A percentile compares a stretch with the other conserved stretches of the same genome.
These are phyloP conservation scores for Fusarium sp. DNA, from an alignment of 2,329 filamentous ascomycete species.

Conservation along the genomic window DNA sequence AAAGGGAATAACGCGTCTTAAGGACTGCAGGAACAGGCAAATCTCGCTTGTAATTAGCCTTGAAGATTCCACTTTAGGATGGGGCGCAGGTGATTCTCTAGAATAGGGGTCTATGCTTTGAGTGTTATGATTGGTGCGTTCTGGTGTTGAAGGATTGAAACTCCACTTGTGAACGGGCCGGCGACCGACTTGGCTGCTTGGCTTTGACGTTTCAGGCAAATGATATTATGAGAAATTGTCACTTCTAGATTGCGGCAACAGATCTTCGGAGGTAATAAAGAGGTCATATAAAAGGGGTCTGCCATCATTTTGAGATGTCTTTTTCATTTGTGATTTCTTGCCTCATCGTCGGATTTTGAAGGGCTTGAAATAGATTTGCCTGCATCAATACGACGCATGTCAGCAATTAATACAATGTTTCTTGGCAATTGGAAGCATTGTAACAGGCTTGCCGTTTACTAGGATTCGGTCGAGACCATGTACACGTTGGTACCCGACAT, in stretches of 20 bases:
- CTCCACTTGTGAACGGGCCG: not conserved
- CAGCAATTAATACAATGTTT: not conserved
- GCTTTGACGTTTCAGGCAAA: not conserved
- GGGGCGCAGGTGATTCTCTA: not conserved
- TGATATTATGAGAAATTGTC: not conserved
- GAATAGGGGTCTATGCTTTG: not conserved
- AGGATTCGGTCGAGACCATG: too few relatives aligned
- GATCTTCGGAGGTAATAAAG: not conserved
- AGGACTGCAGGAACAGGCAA: not conserved
- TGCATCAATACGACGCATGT: not conserved
- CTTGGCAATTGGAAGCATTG: not conserved
- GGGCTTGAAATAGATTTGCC: not conserved
- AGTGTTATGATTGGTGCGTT: not conserved
- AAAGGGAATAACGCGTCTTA: not conserved
- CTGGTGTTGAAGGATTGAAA: not conserved
- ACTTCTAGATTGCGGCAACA: not conserved
- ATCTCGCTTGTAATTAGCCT: not conserved
- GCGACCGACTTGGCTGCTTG: slow-evolving; percentile 3
- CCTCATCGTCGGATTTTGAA: too few relatives aligned
- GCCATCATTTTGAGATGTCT: not conserved
- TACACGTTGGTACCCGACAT: too few relatives aligned
- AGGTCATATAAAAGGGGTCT: not conserved
- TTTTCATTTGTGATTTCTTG: too few relatives aligned
- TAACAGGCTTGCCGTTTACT: not conserved
- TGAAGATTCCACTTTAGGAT: not conserved